Evolutionary conservation across 768 basidiomycete species (phyloP).

Genomic region (Phylloporus arenicola): DNA sequence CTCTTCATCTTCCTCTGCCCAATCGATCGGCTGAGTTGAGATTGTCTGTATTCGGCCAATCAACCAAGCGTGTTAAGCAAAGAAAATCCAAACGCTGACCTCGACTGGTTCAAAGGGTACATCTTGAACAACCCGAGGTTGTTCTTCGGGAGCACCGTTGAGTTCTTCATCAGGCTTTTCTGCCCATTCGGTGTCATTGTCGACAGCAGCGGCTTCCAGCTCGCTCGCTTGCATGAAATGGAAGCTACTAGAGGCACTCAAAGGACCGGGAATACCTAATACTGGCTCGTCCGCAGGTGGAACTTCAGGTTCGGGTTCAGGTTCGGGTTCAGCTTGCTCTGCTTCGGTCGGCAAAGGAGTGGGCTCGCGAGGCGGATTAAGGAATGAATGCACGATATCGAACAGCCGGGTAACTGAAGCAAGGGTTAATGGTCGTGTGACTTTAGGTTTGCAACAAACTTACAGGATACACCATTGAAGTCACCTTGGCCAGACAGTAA

Average conservation of each 20-base stretch:
- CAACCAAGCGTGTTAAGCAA: not conserved
- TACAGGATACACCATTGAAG: conserved; percentile 61
- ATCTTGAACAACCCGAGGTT: conserved; percentile 8
- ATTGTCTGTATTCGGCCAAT: conserved; percentile 11
- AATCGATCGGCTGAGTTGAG: conserved; percentile 52
- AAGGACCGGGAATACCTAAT: conserved; percentile 36
- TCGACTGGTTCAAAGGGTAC: conserved; percentile 18
- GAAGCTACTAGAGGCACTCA: conserved; percentile 51
- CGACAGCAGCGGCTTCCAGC: conserved; percentile 51
- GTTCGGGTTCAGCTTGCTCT: conserved; percentile 24
- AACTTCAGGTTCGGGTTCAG: conserved; percentile 24
- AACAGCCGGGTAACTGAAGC: conserved; percentile 55
- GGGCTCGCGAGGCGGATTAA: conserved; percentile 41
- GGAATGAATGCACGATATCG: conserved; percentile 50
- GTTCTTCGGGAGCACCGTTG: conserved; percentile 14
- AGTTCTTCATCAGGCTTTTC: conserved; percentile 40
- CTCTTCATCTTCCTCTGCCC: conserved; percentile 76
- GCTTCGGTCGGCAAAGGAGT: conserved; percentile 31
- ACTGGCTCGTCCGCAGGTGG: conserved; percentile 28
- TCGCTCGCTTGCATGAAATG: conserved; percentile 82
- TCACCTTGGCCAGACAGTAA: conserved; percentile 56
- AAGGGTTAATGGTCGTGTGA: conserved; percentile 7
- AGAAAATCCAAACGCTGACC: conserved; percentile 25
- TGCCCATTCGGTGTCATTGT: conserved; percentile 52
- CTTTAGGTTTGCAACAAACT: conserved; percentile 15